phyloP scores from a whole-genome alignment of 345 rosid genomes.

The Bruguiera gymnorhiza region DNA sequence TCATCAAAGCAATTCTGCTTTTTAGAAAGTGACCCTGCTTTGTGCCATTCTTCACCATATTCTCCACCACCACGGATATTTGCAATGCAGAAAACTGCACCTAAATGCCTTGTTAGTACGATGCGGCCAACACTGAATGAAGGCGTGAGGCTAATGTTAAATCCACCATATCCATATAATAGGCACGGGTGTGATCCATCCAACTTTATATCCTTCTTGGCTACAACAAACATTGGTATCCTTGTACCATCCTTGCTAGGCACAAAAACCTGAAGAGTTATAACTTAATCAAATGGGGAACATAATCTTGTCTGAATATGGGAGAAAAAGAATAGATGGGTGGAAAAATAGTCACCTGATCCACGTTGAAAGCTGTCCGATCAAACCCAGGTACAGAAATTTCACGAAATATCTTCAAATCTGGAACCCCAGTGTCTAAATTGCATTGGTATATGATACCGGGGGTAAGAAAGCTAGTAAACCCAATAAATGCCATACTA shows the following conservation, averaged over 20 bases:
- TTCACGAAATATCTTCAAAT: conserved; percentile 74
- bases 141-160: conserved; percentile 67
- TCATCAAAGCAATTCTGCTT: conserved; percentile 94
- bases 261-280: conserved; percentile 58
- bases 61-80: conserved; percentile 98
- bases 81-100: conserved; percentile 73
- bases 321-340: background rate
- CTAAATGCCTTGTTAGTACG: conserved; percentile 69
- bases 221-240: conserved; percentile 77
- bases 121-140: conserved; percentile 65
- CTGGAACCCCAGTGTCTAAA: conserved; percentile 48
- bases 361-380: conserved; percentile 58
- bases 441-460: conserved; percentile 77
- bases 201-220: conserved; percentile 49
- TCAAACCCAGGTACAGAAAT: conserved; percentile 70
- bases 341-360: conserved; percentile 52
- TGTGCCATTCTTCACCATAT: conserved; percentile 97
- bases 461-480: conserved; percentile 85
- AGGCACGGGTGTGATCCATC: conserved; percentile 91
- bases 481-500: conserved; percentile 49
- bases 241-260: conserved; percentile 77
- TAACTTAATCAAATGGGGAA: conserved; percentile 7
- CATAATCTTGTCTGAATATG: background rate
- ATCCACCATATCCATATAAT: conserved; percentile 92
- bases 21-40: conserved; percentile 67